Evolutionary conservation across 2,329 filamentous ascomycete genomes (phyloP), one percentile per base, ranked within the genome.

Genomic region (Meredithiella fracta): DNA sequence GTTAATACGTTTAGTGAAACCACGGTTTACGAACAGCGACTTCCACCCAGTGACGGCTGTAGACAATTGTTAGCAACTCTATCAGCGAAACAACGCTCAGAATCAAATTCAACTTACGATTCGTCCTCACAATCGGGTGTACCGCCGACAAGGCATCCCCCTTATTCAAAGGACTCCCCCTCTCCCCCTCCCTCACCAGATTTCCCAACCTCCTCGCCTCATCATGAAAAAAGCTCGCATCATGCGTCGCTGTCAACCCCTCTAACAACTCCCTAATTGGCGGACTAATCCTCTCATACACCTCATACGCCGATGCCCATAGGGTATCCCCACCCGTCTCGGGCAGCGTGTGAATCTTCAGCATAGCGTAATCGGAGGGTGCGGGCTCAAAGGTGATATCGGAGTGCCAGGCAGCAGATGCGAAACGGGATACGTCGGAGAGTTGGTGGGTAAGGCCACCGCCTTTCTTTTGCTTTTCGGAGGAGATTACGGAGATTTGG

Each of bases 221-320:
- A 5, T 74, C 71, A 34, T 72, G 67, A 64, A 78, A 78, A 62
- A 74, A 73, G 8, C 65, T 70, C 25, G 72, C 71, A 57, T 74
- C 69, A 60, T 72, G 69, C 0, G 71, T 75, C 0, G 71, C 75
- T 0, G 73, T 78, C 4, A 79, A 62, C 0, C 66, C 64, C 57
- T 79, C 75, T 29, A 79, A 67, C 62, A 79, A 76, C 49, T 69
- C 68, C 59, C 73, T 73, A 59, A 75, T 76, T 0, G 74, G 66
- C 8, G 67, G 63, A 1, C 72, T 75, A 47, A 80, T 67, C 3
- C 76, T 70, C 61, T 81, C 78, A 56, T 78, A 80, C 15, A 79
- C 62, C 54, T 81, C 78, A 60, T 82, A 82, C 1, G 77, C 78
- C 1, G 75, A 79, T 0, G 78, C 78, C 77, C 78, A 82, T 4